Base-by-base conservation (phyloP, 2,329 filamentous ascomycete genomes). In the Seiridium cupressi region DNA sequence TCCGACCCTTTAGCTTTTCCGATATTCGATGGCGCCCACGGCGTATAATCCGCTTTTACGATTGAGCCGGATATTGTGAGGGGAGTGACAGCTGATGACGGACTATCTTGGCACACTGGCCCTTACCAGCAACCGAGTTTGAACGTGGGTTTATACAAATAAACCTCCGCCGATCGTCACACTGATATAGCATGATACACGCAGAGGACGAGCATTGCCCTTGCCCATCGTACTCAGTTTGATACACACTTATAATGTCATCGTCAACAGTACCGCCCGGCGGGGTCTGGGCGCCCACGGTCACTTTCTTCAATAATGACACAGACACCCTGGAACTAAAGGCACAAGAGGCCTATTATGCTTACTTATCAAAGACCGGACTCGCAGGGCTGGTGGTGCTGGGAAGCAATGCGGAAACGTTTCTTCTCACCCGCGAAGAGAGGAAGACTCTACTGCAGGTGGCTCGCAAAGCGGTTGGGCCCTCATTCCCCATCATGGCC, bases 401-500 rank as follows among this genome's bases (percentile, higher is more conserved):
- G 5, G 71, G 71, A 48, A 73, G 70, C 46, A 73, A 73, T 59
- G 70, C 70, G 51, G 70, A 72, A 63, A 71, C 70, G 4, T 82
- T 83, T 68, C 76, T 84, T 3, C 65, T 72, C 13, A 85, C 83
- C 11, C 82, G 83, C 13, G 80, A 84, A 64, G 85, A 88, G 72
- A 79, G 85, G 59, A 76, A 75, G 55, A 75, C 78, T 44, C 78
- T 89, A 13, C 78, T 90, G 32, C 70, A 76, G 36, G 76, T 82
- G 10, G 87, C 87, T 56, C 77, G 85, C 38, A 63, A 71, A 40
- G 80, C 82, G 13, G 79, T 83, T 11, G 81, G 81, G 0, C 77
- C 80, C 1, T 72, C 73, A 18, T 86, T 77, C 66, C 84, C 84
- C 38, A 77, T 88, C 68, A 87, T 88, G 78, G 85, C 84, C 3